A percentile compares a stretch with the other conserved stretches of the same genome.
Conservation (phyloP, 2,329 filamentous ascomycete genomes). For the Elsinoe fawcettii region DNA sequence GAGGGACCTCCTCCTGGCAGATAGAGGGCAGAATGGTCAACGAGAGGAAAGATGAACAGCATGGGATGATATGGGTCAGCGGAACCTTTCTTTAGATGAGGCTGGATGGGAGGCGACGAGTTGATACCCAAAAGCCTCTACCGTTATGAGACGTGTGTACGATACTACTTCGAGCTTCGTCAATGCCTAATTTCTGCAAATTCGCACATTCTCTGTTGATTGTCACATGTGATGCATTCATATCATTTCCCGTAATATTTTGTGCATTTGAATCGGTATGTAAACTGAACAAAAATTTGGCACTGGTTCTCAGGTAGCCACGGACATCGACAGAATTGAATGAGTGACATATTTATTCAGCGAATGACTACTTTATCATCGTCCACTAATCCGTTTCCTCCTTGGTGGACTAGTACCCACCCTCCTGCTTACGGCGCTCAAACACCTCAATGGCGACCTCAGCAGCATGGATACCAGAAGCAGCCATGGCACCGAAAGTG, state of each 20-base stretch:
- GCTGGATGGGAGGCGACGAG: not conserved
- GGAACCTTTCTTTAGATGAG: not conserved
- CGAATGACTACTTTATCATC: not conserved
- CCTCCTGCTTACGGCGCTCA: constrained; percentile 69
- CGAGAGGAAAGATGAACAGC: not conserved
- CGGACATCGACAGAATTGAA: no score
- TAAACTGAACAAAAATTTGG: no score
- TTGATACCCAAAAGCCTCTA: constrained; percentile 1
- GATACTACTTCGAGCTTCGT: not conserved
- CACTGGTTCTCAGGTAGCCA: no score
- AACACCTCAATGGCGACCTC: constrained; percentile 76
- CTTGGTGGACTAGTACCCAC: constrained; percentile 32
- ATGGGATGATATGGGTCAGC: not conserved
- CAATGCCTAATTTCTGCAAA: not conserved
- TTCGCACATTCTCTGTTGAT: not conserved
- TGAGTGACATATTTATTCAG: constrained; percentile 7
- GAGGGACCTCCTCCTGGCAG: constrained; percentile 21
- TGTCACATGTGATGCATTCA: no score
- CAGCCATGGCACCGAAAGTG: constrained; percentile 82
- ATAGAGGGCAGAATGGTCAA: not conserved
- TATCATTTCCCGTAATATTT: no score
- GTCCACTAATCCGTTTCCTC: not conserved
- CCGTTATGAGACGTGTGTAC: not conserved
- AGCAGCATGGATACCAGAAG: constrained; percentile 82
- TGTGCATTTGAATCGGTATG: no score